Base-by-base conservation (phyloP, 495 filamentous ascomycete genomes). In the Penicillium subrubescens region DNA sequence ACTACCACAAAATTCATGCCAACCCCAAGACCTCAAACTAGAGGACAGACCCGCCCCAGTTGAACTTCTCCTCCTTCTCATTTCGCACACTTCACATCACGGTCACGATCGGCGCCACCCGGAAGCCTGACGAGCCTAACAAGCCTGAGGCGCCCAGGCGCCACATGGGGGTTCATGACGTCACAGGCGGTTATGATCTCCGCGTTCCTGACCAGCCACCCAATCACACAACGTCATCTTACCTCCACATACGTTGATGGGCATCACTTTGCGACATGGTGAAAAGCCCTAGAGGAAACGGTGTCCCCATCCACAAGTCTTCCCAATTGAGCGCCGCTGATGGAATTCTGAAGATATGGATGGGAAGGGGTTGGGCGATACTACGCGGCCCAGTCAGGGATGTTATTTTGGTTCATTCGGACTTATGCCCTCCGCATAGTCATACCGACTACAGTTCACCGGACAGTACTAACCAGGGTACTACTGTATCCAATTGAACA, bases 111-210 rank as follows among this genome's bases (percentile, higher is more conserved):
- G 31, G 33, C 61, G 54, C 52, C 54, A 63, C 53, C 19, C 27
- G 44, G 29, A 57, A 44, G 12, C 55, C 60, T 66, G 8, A 46
- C 48, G 14, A 3, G 48, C 25, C 25, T 52, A 15, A 29, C 12
- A 17, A 31, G 48, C 48, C 48, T 52, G 12, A 31, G 48, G 48
- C 48, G 21, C 21, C 41, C 33, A 65, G 53, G 63, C 59, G 59
- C 64, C 53, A 59, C 54, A 62, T 62, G 64, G 33, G 33, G n/a
- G 25, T 33, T 25, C 57, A 61, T 67, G 66, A 64, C 66, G 66
- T 67, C 66, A 64, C 58, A 5, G 43, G 55, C 57, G 37, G 31
- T 12, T n/a, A 37, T 29, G 25, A 35, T 54, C 31, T 37, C 19
- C 54, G 19, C 52, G 65, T 67, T 67, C 61, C 61, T 67, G 52